These are phyloP conservation scores for Globisporangium paroecandrum DNA, from an alignment of 352 stramenopile species.

Conservation along the genomic window DNA sequence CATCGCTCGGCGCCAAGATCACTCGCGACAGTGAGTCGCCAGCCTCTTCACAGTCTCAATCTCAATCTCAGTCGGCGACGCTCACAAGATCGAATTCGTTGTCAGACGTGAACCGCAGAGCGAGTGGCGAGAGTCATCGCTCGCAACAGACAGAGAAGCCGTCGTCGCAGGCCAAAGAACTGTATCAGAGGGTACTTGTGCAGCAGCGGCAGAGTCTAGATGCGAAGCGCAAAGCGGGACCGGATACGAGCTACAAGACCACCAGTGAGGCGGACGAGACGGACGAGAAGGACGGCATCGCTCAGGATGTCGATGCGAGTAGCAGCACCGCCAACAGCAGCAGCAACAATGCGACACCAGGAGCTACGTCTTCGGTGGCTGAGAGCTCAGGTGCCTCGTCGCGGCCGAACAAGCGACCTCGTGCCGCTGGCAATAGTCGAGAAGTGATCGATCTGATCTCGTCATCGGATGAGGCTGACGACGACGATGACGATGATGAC, in stretches of 20 bases:
- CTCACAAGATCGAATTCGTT: background rate
- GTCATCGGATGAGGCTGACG: slow-evolving; percentile 26
- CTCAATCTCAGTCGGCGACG: background rate
- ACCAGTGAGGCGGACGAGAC: background rate
- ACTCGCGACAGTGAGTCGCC: background rate
- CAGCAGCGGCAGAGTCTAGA: slow-evolving; percentile 4
- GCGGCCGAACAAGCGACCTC: slow-evolving; percentile 2
- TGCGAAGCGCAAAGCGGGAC: background rate
- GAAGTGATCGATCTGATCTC: slow-evolving; percentile 39
- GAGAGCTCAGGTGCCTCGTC: background rate
- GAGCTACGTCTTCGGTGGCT: background rate
- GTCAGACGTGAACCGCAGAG: background rate
- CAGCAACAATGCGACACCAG: background rate
- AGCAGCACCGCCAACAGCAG: background rate
- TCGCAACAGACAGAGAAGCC: background rate
- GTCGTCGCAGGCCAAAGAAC: background rate
- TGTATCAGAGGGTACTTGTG: background rate
- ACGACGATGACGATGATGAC: background rate
- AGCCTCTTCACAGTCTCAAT: background rate
- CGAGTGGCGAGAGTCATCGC: background rate
- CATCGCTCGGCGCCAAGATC: slow-evolving; percentile 3
- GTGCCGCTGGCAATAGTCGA: background rate
- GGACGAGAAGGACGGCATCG: slow-evolving; percentile 6
- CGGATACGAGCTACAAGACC: background rate
- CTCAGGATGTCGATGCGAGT: background rate